Base-by-base conservation (phyloP, 1,284 basidiomycete genomes). In the Ceratobasidium sp. region DNA sequence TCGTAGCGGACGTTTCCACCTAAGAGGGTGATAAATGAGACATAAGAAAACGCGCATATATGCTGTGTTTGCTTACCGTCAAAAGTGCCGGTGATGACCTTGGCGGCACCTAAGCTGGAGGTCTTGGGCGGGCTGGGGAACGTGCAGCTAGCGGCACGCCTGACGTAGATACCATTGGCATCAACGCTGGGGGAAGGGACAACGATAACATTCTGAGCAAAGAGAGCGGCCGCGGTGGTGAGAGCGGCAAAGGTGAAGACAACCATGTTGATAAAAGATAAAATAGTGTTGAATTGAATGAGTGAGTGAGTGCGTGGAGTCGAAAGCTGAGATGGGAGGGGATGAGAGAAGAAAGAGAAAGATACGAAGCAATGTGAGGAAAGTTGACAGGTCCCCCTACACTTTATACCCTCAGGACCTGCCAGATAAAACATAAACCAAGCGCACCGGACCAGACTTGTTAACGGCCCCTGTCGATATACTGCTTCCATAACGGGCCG, bases 101-200 rank as follows among this genome's bases (percentile, higher is more conserved):
- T 82, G 21, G 82, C 76, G 23, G 76, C 77, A 77, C 80, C 82
- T 50, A 83, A 76, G 21, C 78, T 79, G 46, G 77, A 80, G 23
- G 83, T 83, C 11, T 78, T 82, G 1, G 82, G 82, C 16, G 82
- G 80, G 5, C 72, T 78, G 0, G 83, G 83, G 73, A 81, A 83
- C 35, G 79, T 79, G 67, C 81, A 81, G 52, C 81, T 70, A 57
- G 69, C 70, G 28, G 57, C 62, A 46, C 44, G 62, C 43, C 49
- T 63, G 43, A 63, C 26, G 21, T 26, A 55, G 1, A 14, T 9
- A 23, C 46, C 47, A 32, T 64, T 23, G 14, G 46, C 13, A 28
- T 67, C 35, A 35, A 50, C 35, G 11, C 35, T 67, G 30, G 63
- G 63, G 32, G 63, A 67, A 14, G 63, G 63, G 9, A 23, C 63